Evolutionary conservation across 2,329 filamentous ascomycete species (phyloP), one percentile per base, ranked within the genome.

Genomic region (Botrytis galanthina): DNA sequence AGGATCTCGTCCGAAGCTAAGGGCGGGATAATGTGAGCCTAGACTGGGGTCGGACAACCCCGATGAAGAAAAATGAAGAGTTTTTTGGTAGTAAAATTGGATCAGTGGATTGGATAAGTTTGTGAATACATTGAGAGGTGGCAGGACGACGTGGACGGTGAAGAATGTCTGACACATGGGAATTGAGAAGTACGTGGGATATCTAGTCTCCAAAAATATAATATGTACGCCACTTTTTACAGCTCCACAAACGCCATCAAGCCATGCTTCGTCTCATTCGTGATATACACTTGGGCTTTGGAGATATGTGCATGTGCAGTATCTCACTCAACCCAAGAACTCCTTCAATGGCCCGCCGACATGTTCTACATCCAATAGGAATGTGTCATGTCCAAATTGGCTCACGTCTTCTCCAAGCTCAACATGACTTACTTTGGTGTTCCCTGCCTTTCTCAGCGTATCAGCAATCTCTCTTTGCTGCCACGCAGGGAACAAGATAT

Each of bases 401-500:
- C 94, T 97, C 83, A 96, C 89, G 83, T 98, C 94, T 84, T 98
- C 94, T 48, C 95, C 96, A 68, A 99, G 85, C 84, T 99, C 96
- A 22, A 96, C 88, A 82, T 99, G 94, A 62, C 90, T 91, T 0
- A 99, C 95, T 46, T 88, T 89, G 75, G 89, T 86, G 80, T 97
- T 98, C 0, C 96, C 96, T 0, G 88, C 88, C 48, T 88, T 87
- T 74, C 90, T 89, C 76, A 99, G 85, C 4, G 95, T 92, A 80
- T 95, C 91, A 5, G 95, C 95, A 75, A 99, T 91, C 83, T 99
- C 96, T 71, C 93, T 89, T 84, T 99, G 96, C 84, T 99, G 96
- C 95, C 96, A 99, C 0, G 96, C 94, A 0, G 96, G 96, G 83
- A 99, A 99, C 51, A 99, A 84, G 68, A 98, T 98, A 81, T 99